phyloP scores from a whole-genome alignment of 2,329 filamentous ascomycete genomes.

The Venturia oleaginea region DNA sequence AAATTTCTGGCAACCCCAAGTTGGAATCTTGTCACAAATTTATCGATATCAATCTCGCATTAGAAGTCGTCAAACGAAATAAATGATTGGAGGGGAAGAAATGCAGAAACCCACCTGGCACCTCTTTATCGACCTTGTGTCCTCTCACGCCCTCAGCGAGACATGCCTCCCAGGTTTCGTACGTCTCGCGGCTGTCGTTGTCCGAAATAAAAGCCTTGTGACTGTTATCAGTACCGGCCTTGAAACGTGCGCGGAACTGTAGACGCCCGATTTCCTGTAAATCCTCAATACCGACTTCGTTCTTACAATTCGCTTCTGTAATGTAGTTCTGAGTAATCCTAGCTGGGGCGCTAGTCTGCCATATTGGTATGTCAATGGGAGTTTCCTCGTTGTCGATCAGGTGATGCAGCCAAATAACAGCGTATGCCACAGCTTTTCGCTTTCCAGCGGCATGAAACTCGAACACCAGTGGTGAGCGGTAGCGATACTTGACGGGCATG shows the following conservation, averaged over 20 bases:
- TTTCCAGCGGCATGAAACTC: conserved; percentile 68
- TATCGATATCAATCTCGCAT: neutral
- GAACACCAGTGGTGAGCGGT: conserved; percentile 81
- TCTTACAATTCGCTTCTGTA: conserved; percentile 63
- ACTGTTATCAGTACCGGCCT: conserved; percentile 78
- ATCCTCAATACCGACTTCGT: conserved; percentile 63
- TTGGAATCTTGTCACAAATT: neutral
- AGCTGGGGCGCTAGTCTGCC: conserved; percentile 65
- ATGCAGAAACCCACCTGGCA: conserved; percentile 39
- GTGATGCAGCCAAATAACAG: conserved; percentile 77
- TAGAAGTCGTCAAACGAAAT: neutral
- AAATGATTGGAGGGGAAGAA: neutral
- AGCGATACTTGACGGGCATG: conserved; percentile 82
- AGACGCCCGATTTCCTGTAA: conserved; percentile 74
- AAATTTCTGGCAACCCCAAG: neutral
- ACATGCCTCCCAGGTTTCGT: conserved; percentile 90
- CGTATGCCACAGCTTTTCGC: conserved; percentile 63
- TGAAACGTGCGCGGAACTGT: conserved; percentile 73
- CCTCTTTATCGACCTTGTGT: conserved; percentile 60
- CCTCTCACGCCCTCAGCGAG: conserved; percentile 74
- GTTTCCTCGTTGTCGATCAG: conserved; percentile 70
- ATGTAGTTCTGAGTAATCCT: conserved; percentile 89
- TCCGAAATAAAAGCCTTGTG: conserved; percentile 77
- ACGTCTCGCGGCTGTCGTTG: conserved; percentile 85
- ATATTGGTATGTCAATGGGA: conserved; percentile 81